These are phyloP conservation scores for Botryotinia globosa DNA, from an alignment of 2,329 filamentous ascomycete genomes.

Conservation along the genomic window DNA sequence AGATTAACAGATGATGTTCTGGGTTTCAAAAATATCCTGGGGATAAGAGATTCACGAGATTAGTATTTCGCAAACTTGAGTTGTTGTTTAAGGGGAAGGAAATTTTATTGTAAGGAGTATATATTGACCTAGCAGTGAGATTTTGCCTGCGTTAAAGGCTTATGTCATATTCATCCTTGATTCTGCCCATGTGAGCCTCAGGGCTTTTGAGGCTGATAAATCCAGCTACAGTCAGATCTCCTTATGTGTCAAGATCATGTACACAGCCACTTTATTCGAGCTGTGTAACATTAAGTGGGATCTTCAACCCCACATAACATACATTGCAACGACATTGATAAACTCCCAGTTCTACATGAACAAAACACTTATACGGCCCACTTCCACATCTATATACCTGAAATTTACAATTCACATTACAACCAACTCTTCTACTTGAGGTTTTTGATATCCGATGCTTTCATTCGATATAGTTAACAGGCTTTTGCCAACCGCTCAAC, in stretches of 20 bases:
- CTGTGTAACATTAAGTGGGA: neutral
- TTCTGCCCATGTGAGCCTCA: neutral
- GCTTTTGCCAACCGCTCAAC: neutral
- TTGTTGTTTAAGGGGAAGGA: neutral
- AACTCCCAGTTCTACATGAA: neutral
- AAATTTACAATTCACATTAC: neutral
- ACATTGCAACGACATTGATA: neutral
- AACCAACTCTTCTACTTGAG: accelerated
- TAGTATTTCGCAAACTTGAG: too few species aligned
- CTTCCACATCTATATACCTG: neutral
- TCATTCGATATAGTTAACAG: neutral
- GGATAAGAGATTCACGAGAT: too few species aligned
- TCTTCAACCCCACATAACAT: neutral
- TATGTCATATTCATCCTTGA: neutral
- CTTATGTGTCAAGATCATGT: neutral
- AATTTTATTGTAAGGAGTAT: neutral
- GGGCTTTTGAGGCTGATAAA: neutral
- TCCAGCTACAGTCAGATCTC: neutral
- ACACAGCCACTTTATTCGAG: neutral
- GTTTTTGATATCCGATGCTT: neutral
- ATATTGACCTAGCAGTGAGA: neutral
- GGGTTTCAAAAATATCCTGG: neutral
- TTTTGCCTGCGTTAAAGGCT: neutral
- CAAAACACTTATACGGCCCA: neutral
- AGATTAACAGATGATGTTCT: neutral